Evolutionary conservation across 2,329 filamentous ascomycete genomes (phyloP).

Genomic region (Teratosphaeriaceae sp.): DNA sequence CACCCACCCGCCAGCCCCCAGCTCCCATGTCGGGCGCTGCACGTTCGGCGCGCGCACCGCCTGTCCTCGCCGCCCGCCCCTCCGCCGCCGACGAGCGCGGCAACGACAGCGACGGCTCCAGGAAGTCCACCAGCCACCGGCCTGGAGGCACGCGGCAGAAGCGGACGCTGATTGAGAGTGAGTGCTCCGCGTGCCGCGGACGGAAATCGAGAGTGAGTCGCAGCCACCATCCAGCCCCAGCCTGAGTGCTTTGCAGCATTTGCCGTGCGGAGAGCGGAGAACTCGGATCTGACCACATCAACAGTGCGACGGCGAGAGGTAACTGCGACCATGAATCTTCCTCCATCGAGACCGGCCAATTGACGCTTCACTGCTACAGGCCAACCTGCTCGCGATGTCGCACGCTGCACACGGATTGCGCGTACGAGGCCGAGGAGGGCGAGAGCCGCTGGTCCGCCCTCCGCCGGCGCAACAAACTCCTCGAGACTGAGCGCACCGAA

Average conservation of each 20-base stretch:
- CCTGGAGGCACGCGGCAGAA: constrained; percentile 6
- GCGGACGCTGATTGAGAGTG: constrained; percentile 18
- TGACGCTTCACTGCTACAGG: constrained; percentile 8
- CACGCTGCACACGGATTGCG: constrained; percentile 24
- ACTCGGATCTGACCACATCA: background rate
- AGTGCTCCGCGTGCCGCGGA: constrained; percentile 17
- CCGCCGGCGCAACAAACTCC: constrained; percentile 23
- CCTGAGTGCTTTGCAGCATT: too few relatives aligned
- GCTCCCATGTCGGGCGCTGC: too few relatives aligned
- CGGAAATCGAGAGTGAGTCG: constrained; percentile 19
- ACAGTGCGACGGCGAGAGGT: constrained; percentile 14
- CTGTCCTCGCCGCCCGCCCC: too few relatives aligned
- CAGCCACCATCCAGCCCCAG: too few relatives aligned
- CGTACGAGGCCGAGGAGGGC: constrained; percentile 28
- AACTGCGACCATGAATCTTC: background rate
- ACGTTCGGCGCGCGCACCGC: too few relatives aligned
- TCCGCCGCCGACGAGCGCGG: too few relatives aligned
- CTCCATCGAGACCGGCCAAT: constrained; percentile 1
- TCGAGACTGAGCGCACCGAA: constrained; percentile 26
- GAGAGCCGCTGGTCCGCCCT: constrained; percentile 29
- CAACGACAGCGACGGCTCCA: too few relatives aligned
- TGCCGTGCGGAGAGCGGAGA: too few relatives aligned
- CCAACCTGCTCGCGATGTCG: constrained; percentile 26
- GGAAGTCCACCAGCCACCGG: too few relatives aligned
- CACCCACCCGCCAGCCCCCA: too few relatives aligned